Evolutionary conservation across 176 grass and related monocot species (phyloP).

Genomic region (Aegilops tauschii): DNA sequence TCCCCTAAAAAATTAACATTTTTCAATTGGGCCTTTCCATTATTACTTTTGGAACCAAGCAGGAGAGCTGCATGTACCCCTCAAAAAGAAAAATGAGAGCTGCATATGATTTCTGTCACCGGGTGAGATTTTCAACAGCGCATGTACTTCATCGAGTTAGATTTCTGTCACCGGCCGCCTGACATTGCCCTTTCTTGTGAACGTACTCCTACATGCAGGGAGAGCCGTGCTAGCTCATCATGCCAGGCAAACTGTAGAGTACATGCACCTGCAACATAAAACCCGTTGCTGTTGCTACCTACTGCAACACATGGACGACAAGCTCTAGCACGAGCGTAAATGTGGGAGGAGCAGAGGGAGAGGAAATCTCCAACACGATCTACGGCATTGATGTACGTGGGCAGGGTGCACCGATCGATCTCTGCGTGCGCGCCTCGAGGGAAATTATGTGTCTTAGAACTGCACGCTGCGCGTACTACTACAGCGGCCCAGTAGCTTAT

Average conservation of each 20-base stretch:
- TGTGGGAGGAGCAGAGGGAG: neutral
- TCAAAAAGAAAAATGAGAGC: too few species aligned
- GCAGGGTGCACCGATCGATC: neutral
- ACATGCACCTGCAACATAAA: neutral
- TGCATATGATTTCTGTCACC: too few species aligned
- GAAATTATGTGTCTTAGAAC: slow-evolving; percentile 43
- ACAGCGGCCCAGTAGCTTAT: neutral
- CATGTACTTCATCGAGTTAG: neutral
- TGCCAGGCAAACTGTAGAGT: neutral
- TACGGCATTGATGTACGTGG: slow-evolving; percentile 25
- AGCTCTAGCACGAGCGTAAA: slow-evolving; percentile 7
- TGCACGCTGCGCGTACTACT: slow-evolving; percentile 13
- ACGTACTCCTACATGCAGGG: neutral
- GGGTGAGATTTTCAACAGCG: too few species aligned
- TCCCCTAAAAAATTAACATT: too few species aligned
- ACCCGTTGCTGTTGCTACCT: neutral
- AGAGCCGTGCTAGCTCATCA: neutral
- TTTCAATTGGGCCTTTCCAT: too few species aligned
- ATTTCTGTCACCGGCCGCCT: neutral
- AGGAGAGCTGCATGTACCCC: too few species aligned
- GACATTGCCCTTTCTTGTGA: neutral
- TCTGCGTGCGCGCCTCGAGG: slow-evolving; percentile 36
- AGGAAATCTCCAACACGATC: slow-evolving; percentile 27
- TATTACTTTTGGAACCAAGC: too few species aligned
- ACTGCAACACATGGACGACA: neutral